Evolutionary conservation across 2,329 filamentous ascomycete species (phyloP), one percentile per base, ranked within the genome.

Genomic region (Aspergillus sp.): DNA sequence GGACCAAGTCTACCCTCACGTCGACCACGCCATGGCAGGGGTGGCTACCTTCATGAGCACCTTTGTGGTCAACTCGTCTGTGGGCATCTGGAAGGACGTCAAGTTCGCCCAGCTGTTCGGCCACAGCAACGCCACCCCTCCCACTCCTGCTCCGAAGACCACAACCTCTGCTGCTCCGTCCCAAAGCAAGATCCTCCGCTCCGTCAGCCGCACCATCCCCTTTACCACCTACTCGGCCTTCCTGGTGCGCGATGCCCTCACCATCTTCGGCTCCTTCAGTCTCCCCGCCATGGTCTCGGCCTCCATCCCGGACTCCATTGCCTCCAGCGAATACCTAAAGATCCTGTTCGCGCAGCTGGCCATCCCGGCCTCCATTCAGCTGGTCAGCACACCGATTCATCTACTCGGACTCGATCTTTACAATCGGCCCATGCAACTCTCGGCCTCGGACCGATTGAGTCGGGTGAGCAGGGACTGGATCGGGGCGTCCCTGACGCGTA

Each of bases 391-490:
- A 5, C 92, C 92, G 2, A 75, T 96, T 67, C 92, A 96, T 77
- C 77, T 96, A 54, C 82, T 94, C 15, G 92, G 92, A 0, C 73
- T 96, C 65, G 92, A 96, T 76, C 69, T 96, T 58, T 96, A 96
- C 74, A 96, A 96, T 73, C 80, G 91, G 11, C 80, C 74, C 13
- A 71, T 69, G 15, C 69, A 63, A 7, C 76, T 78, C 62, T 75
- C 78, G 2, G 81, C 83, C 72, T 72, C 74, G 48, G 85, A 90
- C 11, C 80, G 92, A 8, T 83, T 85, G 73, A 70, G 75, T 0
- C 83, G 85, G 52, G 84, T 96, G 13, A 80, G 84, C 61, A 82
- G 84, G 65, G 91, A 95, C 72, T 96, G 92, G 90, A 79, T 83
- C 10, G 83, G 89, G 60, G 93, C 90, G 72, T 85, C 86, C 8